Conservation (phyloP, 371 early-diverging fungal genomes). For the Dinochytrium kinnereticum region DNA sequence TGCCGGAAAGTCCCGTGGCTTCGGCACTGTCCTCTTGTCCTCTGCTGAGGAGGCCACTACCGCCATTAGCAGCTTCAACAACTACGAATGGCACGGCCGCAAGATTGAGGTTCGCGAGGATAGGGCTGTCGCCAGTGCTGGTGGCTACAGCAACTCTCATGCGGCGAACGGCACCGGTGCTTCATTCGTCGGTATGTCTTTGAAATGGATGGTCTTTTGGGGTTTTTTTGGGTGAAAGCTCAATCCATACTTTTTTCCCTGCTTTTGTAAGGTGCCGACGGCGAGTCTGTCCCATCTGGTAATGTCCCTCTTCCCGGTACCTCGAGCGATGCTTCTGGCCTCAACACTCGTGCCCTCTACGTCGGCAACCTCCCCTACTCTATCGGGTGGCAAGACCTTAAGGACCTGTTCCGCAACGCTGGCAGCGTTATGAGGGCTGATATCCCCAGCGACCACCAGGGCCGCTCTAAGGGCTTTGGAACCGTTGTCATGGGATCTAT, state of each 20-base stretch:
- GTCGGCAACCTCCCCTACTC: slow-evolving; percentile 73
- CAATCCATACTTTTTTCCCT: not conserved
- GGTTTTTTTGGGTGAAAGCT: not conserved
- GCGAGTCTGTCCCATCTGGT: not conserved
- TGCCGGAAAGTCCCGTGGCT: slow-evolving; percentile 72
- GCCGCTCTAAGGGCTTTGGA: slow-evolving; percentile 75
- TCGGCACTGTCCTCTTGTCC: slow-evolving; percentile 70
- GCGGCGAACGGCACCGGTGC: not conserved
- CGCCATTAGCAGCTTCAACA: slow-evolving; percentile 46
- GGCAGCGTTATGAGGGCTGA: slow-evolving; percentile 75
- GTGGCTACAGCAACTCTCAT: not conserved
- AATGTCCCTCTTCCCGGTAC: slow-evolving; percentile 32
- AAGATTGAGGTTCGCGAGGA: slow-evolving; percentile 53
- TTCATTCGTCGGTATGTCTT: not conserved
- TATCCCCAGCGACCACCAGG: slow-evolving; percentile 68
- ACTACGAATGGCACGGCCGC: slow-evolving; percentile 49
- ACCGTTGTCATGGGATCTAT: slow-evolving; percentile 72
- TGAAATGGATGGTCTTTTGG: not conserved
- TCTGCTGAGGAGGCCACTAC: slow-evolving; percentile 64
- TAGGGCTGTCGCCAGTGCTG: slow-evolving; percentile 26
- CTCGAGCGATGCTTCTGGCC: slow-evolving; percentile 24
- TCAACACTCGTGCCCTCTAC: slow-evolving; percentile 45
- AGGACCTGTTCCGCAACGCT: slow-evolving; percentile 79
- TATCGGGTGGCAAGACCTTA: slow-evolving; percentile 82
- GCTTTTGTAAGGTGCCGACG: not conserved